Base-by-base conservation (phyloP, 2,329 filamentous ascomycete genomes). In the Sporothrix globosa region DNA sequence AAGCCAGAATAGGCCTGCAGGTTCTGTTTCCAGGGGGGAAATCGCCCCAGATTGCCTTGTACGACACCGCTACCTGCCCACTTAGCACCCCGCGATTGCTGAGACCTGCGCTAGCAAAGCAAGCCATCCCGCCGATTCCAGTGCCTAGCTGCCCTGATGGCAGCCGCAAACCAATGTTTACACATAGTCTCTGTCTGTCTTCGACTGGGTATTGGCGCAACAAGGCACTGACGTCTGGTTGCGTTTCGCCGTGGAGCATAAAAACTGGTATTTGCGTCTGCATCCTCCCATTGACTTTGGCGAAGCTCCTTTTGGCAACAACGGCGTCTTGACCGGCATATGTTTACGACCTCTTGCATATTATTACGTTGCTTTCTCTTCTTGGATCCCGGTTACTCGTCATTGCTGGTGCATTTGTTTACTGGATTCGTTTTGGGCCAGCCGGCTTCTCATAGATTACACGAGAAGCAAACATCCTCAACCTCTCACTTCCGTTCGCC, bases 111-210 rank as follows among this genome's bases (percentile, higher is more conserved):
- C 53, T 56, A 56, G 3, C 27, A 39, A 39, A 3, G 41, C 7
- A 3, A 44, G 4, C 41, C 41, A 9, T 44, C 10, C 41, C 19
- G 10, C n/a, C 24, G 10, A 13, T 34, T 3, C n/a, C 34, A 63
- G 41, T 14, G 60, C 21, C 2, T 4, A 21, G 14, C 60, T 1
- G 39, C 39, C 39, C 41, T 63, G 60, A 17, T 1, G 41, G 21
- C 21, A 21, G n/a, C 5, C 11, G n/a, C 13, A 19, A 3, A 65
- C 2, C 24, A 50, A 34, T 65, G 61, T 65, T 50, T 66, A 66
- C 63, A 66, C 63, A 52, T 66, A 17, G 46, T 17, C 19, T 21
- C 46, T 17, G 50, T 66, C 61, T 10, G 50, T 66, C 61, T 10
- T 34, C 46, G 34, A 34, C 17, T n/a, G 24, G 44, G 61, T 44